Evolutionary conservation across 768 basidiomycete genomes (phyloP).

Genomic region (Hebeloma cylindrosporum): DNA sequence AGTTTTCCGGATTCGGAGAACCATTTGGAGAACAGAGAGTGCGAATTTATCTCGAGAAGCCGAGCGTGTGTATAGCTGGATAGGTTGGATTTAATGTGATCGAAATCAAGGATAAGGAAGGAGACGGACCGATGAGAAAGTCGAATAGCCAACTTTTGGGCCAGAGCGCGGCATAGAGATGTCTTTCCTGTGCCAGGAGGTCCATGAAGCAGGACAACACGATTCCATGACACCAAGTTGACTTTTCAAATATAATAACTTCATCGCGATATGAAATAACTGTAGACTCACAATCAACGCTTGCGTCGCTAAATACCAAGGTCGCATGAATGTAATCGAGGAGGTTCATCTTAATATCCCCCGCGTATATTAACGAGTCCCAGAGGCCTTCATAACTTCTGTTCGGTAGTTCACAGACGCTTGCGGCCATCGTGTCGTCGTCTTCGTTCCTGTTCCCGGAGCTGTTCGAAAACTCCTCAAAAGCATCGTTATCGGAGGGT

Average conservation of each 20-base stretch:
- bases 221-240: conserved; percentile 94
- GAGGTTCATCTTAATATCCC: conserved; percentile 81
- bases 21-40: conserved; percentile 98
- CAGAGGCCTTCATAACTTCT: conserved; percentile 86
- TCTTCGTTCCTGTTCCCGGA: conserved; percentile 57
- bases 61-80: conserved; percentile 81
- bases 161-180: conserved; percentile 88
- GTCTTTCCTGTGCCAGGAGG: conserved; percentile 99
- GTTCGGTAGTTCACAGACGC: conserved; percentile 86
- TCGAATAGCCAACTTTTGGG: conserved; percentile 92
- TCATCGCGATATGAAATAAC: conserved; percentile 3
- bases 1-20: conserved; percentile 99
- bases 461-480: conserved; percentile 72
- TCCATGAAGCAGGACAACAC: conserved; percentile 91
- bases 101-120: conserved; percentile 2
- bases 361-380: conserved; percentile 86
- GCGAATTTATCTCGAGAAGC: conserved; percentile 95
- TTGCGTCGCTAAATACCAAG: conserved; percentile 85
- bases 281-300: conserved; percentile 68
- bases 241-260: conserved; percentile 39
- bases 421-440: conserved; percentile 83
- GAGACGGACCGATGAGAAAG: conserved; percentile 70
- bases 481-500: conserved; percentile 62
- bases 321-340: conserved; percentile 96
- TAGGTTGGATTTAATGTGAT: not conserved